Percentiles rank a stretch among this genome's conserved stretches.
These are phyloP conservation scores for Lactifluus hygrophoroides DNA, from an alignment of 768 basidiomycete species.

Conservation along the genomic window DNA sequence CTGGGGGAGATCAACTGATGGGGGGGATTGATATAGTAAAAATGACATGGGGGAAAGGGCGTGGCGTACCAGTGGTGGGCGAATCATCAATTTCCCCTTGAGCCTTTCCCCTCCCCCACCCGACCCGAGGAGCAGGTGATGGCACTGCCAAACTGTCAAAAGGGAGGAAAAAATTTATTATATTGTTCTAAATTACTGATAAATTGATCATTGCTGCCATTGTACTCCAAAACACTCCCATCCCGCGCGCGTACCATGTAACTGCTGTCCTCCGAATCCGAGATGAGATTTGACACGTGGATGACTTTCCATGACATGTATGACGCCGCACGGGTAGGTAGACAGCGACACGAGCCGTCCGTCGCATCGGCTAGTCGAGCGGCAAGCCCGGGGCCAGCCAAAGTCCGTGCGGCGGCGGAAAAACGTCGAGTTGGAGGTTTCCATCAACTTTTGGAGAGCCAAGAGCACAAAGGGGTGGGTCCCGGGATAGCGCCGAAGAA, in stretches of 20 bases:
- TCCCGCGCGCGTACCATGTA: neutral
- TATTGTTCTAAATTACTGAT: neutral
- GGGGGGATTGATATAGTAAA: no score
- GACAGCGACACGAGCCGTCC: neutral
- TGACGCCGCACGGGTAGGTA: neutral
- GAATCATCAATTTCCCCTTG: no score
- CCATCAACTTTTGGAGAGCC: neutral
- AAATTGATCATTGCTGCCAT: no score
- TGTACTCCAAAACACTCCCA: no score
- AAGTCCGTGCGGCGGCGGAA: constrained; percentile 15
- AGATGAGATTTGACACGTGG: neutral
- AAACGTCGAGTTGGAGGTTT: constrained; percentile 3
- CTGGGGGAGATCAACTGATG: no score
- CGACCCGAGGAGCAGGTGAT: no score
- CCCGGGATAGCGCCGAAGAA: constrained; percentile 14
- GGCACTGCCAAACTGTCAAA: no score
- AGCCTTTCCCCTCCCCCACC: no score
- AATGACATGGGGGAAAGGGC: no score
- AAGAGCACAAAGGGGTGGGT: neutral
- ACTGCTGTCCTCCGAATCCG: neutral
- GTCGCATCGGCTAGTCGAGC: neutral
- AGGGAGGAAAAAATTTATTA: neutral
- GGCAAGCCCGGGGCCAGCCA: constrained; percentile 8
- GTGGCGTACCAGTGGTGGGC: no score
- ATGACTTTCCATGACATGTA: neutral